Base-by-base conservation (phyloP, 2,329 filamentous ascomycete genomes). In the Lecanosticta acicola region DNA sequence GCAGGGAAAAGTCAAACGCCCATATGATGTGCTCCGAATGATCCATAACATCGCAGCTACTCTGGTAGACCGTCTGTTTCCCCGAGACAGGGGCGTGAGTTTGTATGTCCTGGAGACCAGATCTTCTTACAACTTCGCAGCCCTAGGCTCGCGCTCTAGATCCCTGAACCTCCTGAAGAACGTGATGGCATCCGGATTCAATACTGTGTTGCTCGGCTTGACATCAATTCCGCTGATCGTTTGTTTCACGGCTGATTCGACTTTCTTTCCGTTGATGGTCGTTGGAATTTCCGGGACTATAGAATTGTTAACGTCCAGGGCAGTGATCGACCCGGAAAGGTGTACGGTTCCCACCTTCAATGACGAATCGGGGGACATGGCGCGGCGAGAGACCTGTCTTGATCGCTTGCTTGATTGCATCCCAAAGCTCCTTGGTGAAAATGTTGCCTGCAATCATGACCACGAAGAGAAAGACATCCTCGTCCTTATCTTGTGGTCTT, bases 181-280 rank as follows among this genome's bases (percentile, higher is more conserved):
- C 14, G 53, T 53, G 32, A 71, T 59, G 45, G 59, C 58, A 11
- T 58, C 59, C 4, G 69, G 69, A 55, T 72, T 72, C 33, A 58
- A 51, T 8, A 71, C 64, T 5, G 68, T 71, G 7, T 64, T 63
- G 43, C 63, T 67, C 8, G 63, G 54, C 39, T 53, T 64, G 48
- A 68, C 67, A 43, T 62, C 63, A 19, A 56, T 63, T 8, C 71
- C 70, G 49, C 53, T 63, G 14, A 67, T 63, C 16, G 66, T 65
- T 50, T 66, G 60, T 63, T 68, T 74, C 33, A 75, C 68, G 24
- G 62, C 65, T 39, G 63, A 68, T 62, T 69, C 66, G 20, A 73
- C 67, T 49, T 73, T 73, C 57, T 73, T 73, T 4, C 71, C 71
- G 46, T 74, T 73, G 34, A 74, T 67, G 8, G 70, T 73, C 16